These are phyloP conservation scores for Garcia nutans DNA, from an alignment of 345 rosid species.

Conservation along the genomic window DNA sequence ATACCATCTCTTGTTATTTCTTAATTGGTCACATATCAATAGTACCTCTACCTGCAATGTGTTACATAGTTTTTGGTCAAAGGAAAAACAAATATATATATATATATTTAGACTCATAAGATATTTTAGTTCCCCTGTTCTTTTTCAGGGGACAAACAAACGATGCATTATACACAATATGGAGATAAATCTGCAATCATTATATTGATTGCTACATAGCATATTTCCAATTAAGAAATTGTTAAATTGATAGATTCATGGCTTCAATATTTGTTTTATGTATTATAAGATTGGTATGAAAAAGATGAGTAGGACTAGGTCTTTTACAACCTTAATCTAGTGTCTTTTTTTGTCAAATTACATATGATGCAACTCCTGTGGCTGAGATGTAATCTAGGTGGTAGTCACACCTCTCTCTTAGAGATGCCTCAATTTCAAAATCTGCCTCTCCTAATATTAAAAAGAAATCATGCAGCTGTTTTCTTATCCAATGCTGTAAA, in stretches of 20 bases:
- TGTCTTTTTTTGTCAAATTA: no score
- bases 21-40: not conserved
- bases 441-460: not conserved
- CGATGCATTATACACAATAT: not conserved
- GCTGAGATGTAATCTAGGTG: no score
- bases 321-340: no score
- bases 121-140: not conserved
- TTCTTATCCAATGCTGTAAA: not conserved
- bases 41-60: not conserved
- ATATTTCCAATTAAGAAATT: no score
- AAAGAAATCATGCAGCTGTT: not conserved
- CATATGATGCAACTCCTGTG: no score
- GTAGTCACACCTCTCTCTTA: not conserved
- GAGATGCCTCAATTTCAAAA: not conserved
- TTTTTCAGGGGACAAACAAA: not conserved
- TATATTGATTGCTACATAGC: not conserved
- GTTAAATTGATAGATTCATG: no score
- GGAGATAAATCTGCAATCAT: not conserved
- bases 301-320: no score
- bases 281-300: no score
- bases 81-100: no score
- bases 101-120: not conserved
- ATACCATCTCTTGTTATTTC: not conserved
- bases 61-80: not conserved
- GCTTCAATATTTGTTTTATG: no score